Evolutionary conservation across 2,329 filamentous ascomycete genomes (phyloP), one percentile per base, ranked within the genome.

Genomic region (Trichoderma arundinaceum): DNA sequence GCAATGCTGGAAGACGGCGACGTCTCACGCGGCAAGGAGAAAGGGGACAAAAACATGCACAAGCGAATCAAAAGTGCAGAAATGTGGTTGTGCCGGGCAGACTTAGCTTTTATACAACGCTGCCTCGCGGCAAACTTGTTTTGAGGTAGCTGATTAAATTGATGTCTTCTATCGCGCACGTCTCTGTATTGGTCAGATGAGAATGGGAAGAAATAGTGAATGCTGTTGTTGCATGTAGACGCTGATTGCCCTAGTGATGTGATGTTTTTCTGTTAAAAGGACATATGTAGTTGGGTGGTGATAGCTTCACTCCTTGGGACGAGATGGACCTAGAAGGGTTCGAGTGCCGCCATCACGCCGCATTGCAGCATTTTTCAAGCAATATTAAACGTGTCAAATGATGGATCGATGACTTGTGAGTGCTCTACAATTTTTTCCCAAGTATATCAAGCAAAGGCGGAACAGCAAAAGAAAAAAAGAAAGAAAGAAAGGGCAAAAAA

Each of bases 91-190:
- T 46, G 59, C 44, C 39, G 65, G 61, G 57, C 59, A 68, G 60
- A 63, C 52, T 74, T 53, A 33, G 59, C 49, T 53, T 62, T 73
- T 74, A 74, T 78, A 81, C 77, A 81, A 78, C 76, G 78, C 75
- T 82, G 80, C 80, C 81, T 81, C 81, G 70, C 81, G 81, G 80
- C 78, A 79, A 74, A 74, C 78, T 61, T 46, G 79, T 75, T 77
- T 74, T 69, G 66, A 71, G 65, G 54, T 64, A 62, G 58, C 60
- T 61, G 48, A 39, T 60, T 39, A 54, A 53, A 44, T 9, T 33
- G 32, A 46, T 15, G 19, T 43, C 13, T 46, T 44, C 7, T 46
- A 28, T 19, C 33, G 58, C 56, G 13, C 19, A 17, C 10, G 19
- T 38, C 35, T 8, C 35, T 38, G 35, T 38, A 8, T 38, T 7